Conservation (phyloP, 2,329 filamentous ascomycete genomes). For the Leptographium wingfieldii region DNA sequence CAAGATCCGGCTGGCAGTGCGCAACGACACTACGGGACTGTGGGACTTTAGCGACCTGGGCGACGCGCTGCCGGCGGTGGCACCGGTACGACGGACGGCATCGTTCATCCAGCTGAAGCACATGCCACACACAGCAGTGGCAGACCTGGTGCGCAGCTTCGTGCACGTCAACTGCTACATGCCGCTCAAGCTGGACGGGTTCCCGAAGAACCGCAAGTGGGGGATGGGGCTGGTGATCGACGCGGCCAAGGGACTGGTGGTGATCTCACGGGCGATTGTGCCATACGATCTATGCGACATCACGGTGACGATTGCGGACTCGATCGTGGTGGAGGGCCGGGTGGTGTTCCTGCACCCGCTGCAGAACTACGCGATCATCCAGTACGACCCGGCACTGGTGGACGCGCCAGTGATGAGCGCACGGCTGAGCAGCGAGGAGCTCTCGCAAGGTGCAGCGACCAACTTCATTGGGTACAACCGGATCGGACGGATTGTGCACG, state of each 20-base stretch:
- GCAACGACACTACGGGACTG: slow-evolving; percentile 78
- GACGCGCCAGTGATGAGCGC: slow-evolving; percentile 87
- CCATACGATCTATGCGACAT: slow-evolving; percentile 97
- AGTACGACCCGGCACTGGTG: slow-evolving; percentile 90
- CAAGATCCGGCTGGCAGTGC: slow-evolving; percentile 84
- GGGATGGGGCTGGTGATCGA: slow-evolving; percentile 97
- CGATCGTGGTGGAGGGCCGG: slow-evolving; percentile 86
- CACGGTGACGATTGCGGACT: slow-evolving; percentile 90
- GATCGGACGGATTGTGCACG: slow-evolving; percentile 84
- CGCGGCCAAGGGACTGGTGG: slow-evolving; percentile 85
- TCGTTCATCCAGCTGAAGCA: slow-evolving; percentile 89
- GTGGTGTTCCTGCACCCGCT: slow-evolving; percentile 92
- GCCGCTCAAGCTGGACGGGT: slow-evolving; percentile 95
- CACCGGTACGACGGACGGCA: slow-evolving; percentile 62
- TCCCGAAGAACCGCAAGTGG: slow-evolving; percentile 85
- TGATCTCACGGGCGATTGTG: slow-evolving; percentile 87
- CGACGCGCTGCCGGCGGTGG: slow-evolving; percentile 62
- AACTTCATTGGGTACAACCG: slow-evolving; percentile 98
- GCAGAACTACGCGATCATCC: slow-evolving; percentile 91
- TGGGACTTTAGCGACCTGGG: slow-evolving; percentile 91
- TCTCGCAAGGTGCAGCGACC: slow-evolving; percentile 86
- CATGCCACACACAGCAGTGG: slow-evolving; percentile 77
- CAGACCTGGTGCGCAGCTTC: slow-evolving; percentile 86
- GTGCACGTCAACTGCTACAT: slow-evolving; percentile 87
- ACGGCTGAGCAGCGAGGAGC: slow-evolving; percentile 63